These are phyloP conservation scores for Boletus sp. DNA, from an alignment of 768 basidiomycete species.

Conservation along the genomic window DNA sequence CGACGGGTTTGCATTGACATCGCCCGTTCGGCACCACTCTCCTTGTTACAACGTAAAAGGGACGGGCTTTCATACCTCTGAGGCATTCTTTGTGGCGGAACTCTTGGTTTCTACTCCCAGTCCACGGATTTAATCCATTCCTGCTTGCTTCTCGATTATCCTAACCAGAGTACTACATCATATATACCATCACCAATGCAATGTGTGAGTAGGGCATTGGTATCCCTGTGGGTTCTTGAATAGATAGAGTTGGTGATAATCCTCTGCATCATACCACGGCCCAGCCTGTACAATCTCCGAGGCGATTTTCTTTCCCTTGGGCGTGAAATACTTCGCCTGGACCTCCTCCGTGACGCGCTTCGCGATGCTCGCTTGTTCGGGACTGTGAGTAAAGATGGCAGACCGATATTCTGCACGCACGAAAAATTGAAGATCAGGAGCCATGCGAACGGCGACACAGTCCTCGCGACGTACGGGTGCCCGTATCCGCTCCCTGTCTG, in stretches of 20 bases:
- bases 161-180: background rate
- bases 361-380: constrained; percentile 72
- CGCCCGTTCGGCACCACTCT: constrained; percentile 61
- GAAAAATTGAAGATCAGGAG: background rate
- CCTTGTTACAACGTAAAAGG: constrained; percentile 60
- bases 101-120: background rate
- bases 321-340: constrained; percentile 78
- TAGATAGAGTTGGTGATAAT: constrained; percentile 81
- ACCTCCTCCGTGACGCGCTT: constrained; percentile 78
- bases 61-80: constrained; percentile 55
- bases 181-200: constrained; percentile 62
- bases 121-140: no score
- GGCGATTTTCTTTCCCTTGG: constrained; percentile 69
- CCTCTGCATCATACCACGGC: constrained; percentile 80
- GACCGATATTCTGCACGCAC: constrained; percentile 78
- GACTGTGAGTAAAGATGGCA: constrained; percentile 78
- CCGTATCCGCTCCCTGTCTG: constrained; percentile 72
- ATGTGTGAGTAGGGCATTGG: constrained; percentile 84
- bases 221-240: constrained; percentile 83
- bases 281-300: constrained; percentile 72
- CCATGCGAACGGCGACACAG: background rate
- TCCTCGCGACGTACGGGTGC: constrained; percentile 59
- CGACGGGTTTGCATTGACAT: constrained; percentile 53
- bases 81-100: constrained; percentile 40
- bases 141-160: no score